These are phyloP conservation scores for Metschnikowia anglica DNA, from an alignment of 805 yeast species.

Conservation along the genomic window DNA sequence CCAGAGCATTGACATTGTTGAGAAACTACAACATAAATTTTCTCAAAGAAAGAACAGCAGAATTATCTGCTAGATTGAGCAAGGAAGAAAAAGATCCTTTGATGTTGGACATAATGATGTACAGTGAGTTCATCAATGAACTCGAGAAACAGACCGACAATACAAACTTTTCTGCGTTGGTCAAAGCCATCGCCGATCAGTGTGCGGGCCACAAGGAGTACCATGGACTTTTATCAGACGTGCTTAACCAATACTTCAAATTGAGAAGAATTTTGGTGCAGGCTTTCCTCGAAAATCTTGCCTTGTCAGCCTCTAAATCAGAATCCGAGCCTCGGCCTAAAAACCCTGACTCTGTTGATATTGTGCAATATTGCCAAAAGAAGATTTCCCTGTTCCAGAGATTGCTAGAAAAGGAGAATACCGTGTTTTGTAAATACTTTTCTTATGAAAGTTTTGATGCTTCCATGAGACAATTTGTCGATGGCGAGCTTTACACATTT, in stretches of 20 bases:
- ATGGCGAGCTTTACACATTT: conserved; percentile 51
- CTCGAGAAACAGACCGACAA: conserved; percentile 19
- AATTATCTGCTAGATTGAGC: conserved; percentile 9
- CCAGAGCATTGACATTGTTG: conserved; percentile 73
- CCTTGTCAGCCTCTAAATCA: conserved; percentile 21
- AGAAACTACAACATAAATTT: conserved; percentile 60
- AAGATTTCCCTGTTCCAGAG: conserved; percentile 60
- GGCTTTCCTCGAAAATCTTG: conserved; percentile 36
- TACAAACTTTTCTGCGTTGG: conserved; percentile 16
- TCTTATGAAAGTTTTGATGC: conserved; percentile 7
- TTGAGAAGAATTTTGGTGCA: conserved; percentile 52
- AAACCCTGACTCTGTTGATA: conserved; percentile 20
- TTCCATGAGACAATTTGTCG: conserved; percentile 16
- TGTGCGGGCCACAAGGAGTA: conserved; percentile 49
- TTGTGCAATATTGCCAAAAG: conserved; percentile 60
- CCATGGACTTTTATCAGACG: conserved; percentile 64
- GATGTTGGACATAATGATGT: conserved; percentile 19
- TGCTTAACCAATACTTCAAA: conserved; percentile 61
- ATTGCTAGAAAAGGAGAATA: conserved; percentile 59
- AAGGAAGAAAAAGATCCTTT: conserved; percentile 11
- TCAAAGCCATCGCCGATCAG: conserved; percentile 15
- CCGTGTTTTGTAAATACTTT: conserved; percentile 57
- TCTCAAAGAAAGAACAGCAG: conserved; percentile 26
- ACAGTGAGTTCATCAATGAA: conserved; percentile 19
- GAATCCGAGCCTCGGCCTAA: neutral